Evolutionary conservation across 192 early-diverging fungal genomes (phyloP), one percentile per base, ranked within the genome.

Genomic region (Gaertneriomyces semiglobifer): DNA sequence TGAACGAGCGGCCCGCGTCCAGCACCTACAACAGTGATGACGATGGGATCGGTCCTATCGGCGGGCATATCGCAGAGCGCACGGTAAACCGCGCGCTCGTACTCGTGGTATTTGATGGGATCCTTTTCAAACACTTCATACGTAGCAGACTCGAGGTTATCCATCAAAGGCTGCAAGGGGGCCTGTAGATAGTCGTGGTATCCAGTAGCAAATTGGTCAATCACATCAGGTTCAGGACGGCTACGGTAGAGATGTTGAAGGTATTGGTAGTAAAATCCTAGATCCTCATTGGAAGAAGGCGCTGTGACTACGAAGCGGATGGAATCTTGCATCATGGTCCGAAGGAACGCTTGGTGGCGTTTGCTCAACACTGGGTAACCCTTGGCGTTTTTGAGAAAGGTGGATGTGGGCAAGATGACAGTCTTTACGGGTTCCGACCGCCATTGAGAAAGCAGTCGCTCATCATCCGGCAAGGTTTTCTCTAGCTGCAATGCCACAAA

Each of bases 41-140:
- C 84, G 5, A 84, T 89, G 33, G 44, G 14, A 62, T 44, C 25
- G 1, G 25, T 33, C 25, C 25, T 33, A 33, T 33, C 25, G 25
- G 25, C 2, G 25, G 25, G 25, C 25, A 33, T 33, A 33, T 33
- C 25, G 25, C 25, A 33, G 25, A 33, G 62, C 20, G 62, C 62
- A 42, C 62, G 16, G 64, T 73, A 47, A 10, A 46, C 38, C 65
- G 80, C 91, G 67, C 81, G 68, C 71, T 96, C 93, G 74, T 98
- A 98, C 65, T 86, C 84, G 53, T 85, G 79, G 77, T 99, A 99
- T 73, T 99, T 99, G 46, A 93, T 84, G 11, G 90, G 89, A 75
- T 97, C 94, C 53, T 88, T 90, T 73, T 98, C 97, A 79, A 98
- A 99, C 0, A 91, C 91, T 76, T 94, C 92, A 76, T 99, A 99